phyloP scores from a whole-genome alignment of 441 rosid genomes.

The Codiaeum variegatum region DNA sequence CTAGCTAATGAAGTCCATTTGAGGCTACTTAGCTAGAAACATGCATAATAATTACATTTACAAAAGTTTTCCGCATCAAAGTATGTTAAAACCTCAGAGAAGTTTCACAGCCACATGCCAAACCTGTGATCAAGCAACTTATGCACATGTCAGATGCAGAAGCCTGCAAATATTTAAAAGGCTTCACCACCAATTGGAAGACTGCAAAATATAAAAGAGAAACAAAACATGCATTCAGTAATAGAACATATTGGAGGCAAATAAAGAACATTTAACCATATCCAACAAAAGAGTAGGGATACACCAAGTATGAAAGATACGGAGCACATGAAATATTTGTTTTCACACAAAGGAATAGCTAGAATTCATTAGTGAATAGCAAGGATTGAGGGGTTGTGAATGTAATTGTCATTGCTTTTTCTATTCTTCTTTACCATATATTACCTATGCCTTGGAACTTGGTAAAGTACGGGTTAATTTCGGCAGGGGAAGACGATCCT shows the following conservation, averaged over 20 bases:
- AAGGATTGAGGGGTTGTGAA: conserved; percentile 21
- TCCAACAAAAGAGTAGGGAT: no score
- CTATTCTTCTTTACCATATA: conserved; percentile 32
- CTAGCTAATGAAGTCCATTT: no score
- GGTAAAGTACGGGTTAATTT: conserved; percentile 6
- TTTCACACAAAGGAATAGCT: no score
- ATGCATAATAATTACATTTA: no score
- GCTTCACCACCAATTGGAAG: neutral
- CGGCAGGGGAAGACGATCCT: neutral
- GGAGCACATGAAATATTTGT: no score
- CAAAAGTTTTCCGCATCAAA: neutral
- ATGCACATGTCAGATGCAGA: conserved; percentile 21
- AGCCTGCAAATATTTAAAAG: conserved; percentile 11
- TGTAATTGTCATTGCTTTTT: conserved; percentile 27
- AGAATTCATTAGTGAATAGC: no score
- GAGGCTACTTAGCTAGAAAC: no score
- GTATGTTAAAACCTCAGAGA: neutral
- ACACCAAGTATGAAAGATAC: no score
- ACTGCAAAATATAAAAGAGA: no score
- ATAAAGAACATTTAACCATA: no score
- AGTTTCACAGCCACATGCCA: neutral
- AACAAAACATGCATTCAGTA: no score
- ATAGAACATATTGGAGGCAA: no score
- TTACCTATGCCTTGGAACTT: conserved; percentile 27
- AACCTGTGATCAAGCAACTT: conserved; percentile 14